Base-by-base conservation (phyloP, 495 filamentous ascomycete species). In the Coniosporium apollinis region DNA sequence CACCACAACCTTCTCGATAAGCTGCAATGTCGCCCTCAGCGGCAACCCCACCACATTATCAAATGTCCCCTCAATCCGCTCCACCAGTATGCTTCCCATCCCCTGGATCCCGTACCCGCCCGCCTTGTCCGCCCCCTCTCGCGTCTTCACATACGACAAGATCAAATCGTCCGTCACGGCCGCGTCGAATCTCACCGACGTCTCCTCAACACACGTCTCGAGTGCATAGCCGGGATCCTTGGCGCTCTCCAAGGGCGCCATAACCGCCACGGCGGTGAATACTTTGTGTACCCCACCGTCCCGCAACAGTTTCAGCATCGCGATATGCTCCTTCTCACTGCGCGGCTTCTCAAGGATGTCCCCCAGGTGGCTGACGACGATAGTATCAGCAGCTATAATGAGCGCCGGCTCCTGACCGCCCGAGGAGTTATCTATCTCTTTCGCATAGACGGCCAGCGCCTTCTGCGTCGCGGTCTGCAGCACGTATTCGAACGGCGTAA, bases 31-130 rank as follows among this genome's bases (percentile, higher is more conserved):
- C 47, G 73, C 67, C 51, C 82, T 70, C 36, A 97, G 59, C 20
- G 89, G 89, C 61, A 97, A 54, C n/a, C 91, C 89, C 34, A 97
- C 72, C 5, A 96, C 89, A 62, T 96, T 96, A 67, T 97, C 87
- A 49, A 74, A 84, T 30, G 71, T 72, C 5, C 89, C 91, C 44
- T 94, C 77, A 37, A 97, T 78, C 56, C 65, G 75, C 57, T 94
- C 84, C 13, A 97, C 69, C 38, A 96, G 51, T 44, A 93, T 67
- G 1, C 74, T 70, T n/a, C 82, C 89, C 2, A 87, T 51, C 2
- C 86, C 86, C 57, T 97, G 89, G 28, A 96, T 64, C 7, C 83
- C 91, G 58, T 97, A 97, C 0, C 89, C 91, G 1, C 89, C 89
- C 0, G 89, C 91, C 65, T 96, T 97, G 57, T 97, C 89, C 17